phyloP scores from a whole-genome alignment of 768 basidiomycete species.

The Baorangia bicolor region DNA sequence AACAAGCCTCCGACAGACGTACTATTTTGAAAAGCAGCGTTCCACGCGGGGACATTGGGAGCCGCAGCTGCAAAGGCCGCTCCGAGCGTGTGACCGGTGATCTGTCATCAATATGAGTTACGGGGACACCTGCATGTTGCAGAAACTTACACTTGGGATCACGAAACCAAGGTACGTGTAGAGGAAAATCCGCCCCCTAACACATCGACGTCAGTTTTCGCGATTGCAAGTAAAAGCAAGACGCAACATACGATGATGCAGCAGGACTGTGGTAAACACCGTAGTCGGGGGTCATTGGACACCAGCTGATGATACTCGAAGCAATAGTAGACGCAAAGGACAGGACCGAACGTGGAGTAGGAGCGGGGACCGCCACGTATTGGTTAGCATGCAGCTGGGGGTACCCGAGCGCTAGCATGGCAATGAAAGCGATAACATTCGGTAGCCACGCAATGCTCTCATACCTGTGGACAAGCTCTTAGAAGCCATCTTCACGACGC shows the following conservation, averaged over 20 bases:
- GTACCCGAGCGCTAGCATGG: constrained; percentile 66
- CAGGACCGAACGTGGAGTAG: constrained; percentile 36
- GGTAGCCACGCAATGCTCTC: constrained; percentile 80
- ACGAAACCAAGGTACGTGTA: constrained; percentile 50
- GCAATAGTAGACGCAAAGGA: constrained; percentile 46
- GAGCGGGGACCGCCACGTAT: constrained; percentile 33
- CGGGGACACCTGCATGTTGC: neutral
- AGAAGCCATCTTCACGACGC: neutral
- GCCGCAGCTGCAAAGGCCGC: constrained; percentile 46
- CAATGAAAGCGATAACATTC: constrained; percentile 62
- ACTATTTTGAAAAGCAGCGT: constrained; percentile 39
- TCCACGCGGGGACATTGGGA: constrained; percentile 38
- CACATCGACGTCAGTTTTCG: neutral
- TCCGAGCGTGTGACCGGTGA: constrained; percentile 43
- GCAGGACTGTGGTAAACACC: constrained; percentile 51
- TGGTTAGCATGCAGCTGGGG: constrained; percentile 54
- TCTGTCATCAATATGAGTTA: constrained; percentile 22
- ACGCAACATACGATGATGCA: constrained; percentile 52
- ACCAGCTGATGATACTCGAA: constrained; percentile 45
- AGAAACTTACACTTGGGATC: constrained; percentile 37
- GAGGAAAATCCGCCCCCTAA: constrained; percentile 39
- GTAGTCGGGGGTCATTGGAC: constrained; percentile 46
- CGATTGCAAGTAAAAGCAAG: neutral
- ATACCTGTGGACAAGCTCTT: constrained; percentile 48
- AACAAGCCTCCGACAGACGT: constrained; percentile 47